Conservation (phyloP, 2,329 filamentous ascomycete genomes). For the Lasiodiplodia citricola region DNA sequence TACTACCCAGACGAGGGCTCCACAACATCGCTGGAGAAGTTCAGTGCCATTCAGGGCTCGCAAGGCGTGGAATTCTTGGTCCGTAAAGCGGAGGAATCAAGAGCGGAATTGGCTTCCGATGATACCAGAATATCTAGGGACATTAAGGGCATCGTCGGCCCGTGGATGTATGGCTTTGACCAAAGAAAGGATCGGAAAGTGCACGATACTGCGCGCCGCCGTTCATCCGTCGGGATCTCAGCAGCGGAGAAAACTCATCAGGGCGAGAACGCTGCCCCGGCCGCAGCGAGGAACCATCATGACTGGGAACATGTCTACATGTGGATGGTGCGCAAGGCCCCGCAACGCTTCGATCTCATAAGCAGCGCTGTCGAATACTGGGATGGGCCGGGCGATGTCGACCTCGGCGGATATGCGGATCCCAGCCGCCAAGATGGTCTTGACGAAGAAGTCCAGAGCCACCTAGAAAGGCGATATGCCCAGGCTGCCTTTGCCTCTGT, state of each 20-base stretch:
- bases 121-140: slow-evolving; percentile 62
- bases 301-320: slow-evolving; percentile 73
- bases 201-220: slow-evolving; percentile 30
- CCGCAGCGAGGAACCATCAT: slow-evolving; percentile 34
- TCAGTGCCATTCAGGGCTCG: slow-evolving; percentile 65
- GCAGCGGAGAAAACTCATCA: slow-evolving; percentile 19
- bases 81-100: slow-evolving; percentile 32
- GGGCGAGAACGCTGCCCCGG: slow-evolving; percentile 29
- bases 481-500: slow-evolving; percentile 70
- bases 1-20: slow-evolving; percentile 63
- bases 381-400: slow-evolving; percentile 74
- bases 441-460: slow-evolving; percentile 63
- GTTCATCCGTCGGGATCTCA: not conserved
- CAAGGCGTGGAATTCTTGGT: slow-evolving; percentile 67
- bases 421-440: slow-evolving; percentile 56
- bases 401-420: slow-evolving; percentile 65
- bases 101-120: slow-evolving; percentile 21
- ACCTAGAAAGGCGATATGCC: slow-evolving; percentile 68
- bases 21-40: slow-evolving; percentile 63
- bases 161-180: slow-evolving; percentile 72
- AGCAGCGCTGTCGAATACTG: slow-evolving; percentile 70
- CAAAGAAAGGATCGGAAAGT: slow-evolving; percentile 62
- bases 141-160: slow-evolving; percentile 70
- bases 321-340: slow-evolving; percentile 69
- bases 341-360: slow-evolving; percentile 66